Evolutionary conservation across 1,139 yeast genomes (phyloP), one percentile per base, ranked within the genome.

Genomic region (Kluyveromyces sp.): DNA sequence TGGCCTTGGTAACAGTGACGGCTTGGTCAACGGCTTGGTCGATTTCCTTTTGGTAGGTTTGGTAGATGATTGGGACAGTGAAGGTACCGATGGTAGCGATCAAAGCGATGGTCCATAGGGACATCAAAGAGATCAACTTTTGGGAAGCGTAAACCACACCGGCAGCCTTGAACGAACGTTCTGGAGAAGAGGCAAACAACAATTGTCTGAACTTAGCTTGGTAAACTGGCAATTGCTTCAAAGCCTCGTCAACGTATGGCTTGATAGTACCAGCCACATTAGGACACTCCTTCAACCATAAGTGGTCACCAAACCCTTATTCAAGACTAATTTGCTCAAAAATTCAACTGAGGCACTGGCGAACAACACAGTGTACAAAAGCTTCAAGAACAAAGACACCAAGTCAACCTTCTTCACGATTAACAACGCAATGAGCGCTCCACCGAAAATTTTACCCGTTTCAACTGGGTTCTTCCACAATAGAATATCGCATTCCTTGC

Each of bases 391-490:
- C 53, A 84, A 70, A 53, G 86, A 80, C 60, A 86, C 64, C 58
- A 88, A 67, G 65, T 86, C 81, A 59, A 87, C 80, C 52, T 75
- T 78, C 66, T 87, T 84, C 61, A 87, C 64, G 35, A 84, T 69
- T 50, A 84, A 59, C 61, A 90, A 72, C 27, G 75, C 71, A 34
- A 74, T 69, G 41, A 90, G 61, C 46, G 81, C 68, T 43, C 81
- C 75, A 45, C 84, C 95, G 56, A 89, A 79, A 38, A 83, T 79
- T 60, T 82, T 81, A 51, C 85, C 97, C 48, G 96, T 81, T 60
- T 75, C 74, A 53, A 75, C 70, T 37, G 97, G 96, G 63, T 87
- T 77, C 58, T 78, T 75, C 97, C 97, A 90, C 54, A 90, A 79
- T 53, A 90, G 72, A 55, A 89, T 70, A 48, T 66, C 67, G 43